A percentile compares a stretch with the other conserved stretches of the same genome.
phyloP scores from a whole-genome alignment of 1,284 basidiomycete genomes.

The Tylopilus microsporus region DNA sequence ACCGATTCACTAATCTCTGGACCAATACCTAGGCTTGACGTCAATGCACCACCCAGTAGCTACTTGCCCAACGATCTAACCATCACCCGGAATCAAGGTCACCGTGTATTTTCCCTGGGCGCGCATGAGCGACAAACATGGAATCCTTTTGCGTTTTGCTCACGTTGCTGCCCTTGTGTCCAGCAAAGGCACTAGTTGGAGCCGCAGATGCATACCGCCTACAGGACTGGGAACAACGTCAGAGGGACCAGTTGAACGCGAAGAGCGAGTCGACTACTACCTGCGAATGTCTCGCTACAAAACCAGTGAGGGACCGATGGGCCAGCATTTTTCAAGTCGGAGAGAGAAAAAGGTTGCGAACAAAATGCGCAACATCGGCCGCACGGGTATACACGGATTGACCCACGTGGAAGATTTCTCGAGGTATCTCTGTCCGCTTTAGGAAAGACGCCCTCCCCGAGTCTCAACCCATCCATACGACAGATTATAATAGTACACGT shows the following conservation, averaged over 20 bases:
- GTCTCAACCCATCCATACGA: not conserved
- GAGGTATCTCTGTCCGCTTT: slow-evolving; percentile 7
- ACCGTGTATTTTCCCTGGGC: slow-evolving; percentile 90
- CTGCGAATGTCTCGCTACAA: slow-evolving; percentile 47
- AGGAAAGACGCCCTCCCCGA: slow-evolving; percentile 1
- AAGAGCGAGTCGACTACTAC: slow-evolving; percentile 29
- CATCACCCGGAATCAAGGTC: slow-evolving; percentile 88
- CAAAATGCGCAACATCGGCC: slow-evolving; percentile 2
- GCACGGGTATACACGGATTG: slow-evolving; percentile 23
- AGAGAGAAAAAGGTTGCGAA: slow-evolving; percentile 7
- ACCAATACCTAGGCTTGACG: slow-evolving; percentile 74
- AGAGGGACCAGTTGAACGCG: slow-evolving; percentile 11
- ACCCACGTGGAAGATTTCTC: slow-evolving; percentile 19
- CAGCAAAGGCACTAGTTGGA: slow-evolving; percentile 81
- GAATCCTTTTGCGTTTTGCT: slow-evolving; percentile 29
- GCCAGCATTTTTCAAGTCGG: slow-evolving; percentile 46
- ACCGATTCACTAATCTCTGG: slow-evolving; percentile 97
- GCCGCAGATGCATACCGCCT: slow-evolving; percentile 68
- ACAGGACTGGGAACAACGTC: slow-evolving; percentile 39
- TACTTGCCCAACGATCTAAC: slow-evolving; percentile 43
- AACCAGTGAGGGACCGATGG: slow-evolving; percentile 50
- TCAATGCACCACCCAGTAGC: slow-evolving; percentile 20
- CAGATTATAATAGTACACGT: slow-evolving; percentile 15
- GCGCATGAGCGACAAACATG: slow-evolving; percentile 5
- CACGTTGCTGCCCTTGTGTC: slow-evolving; percentile 82